Evolutionary conservation across 2,329 filamentous ascomycete genomes (phyloP).

Genomic region (Trichothecium sympodiale): DNA sequence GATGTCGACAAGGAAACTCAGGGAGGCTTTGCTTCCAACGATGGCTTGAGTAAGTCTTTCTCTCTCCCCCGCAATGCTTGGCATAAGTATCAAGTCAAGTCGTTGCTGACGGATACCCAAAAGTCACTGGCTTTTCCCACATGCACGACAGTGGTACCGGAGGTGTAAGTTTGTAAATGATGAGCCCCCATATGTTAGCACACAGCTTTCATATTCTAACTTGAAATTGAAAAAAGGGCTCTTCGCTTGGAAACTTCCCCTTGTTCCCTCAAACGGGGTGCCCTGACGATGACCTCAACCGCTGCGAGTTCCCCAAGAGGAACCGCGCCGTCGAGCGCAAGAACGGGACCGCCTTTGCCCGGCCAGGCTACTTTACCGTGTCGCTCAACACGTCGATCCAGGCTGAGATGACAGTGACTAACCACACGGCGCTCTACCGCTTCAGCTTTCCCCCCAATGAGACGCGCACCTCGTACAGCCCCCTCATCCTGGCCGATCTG

Average conservation of each 20-base stretch:
- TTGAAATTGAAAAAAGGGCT: conserved; percentile 12
- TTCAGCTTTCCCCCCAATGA: conserved; percentile 40
- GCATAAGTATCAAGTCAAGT: neutral
- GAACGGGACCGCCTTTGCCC: conserved; percentile 39
- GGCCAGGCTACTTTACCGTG: conserved; percentile 52
- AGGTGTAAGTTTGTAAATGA: conserved; percentile 17
- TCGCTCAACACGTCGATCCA: conserved; percentile 42
- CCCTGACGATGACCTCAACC: conserved; percentile 27
- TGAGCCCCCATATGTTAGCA: neutral
- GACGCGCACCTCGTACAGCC: conserved; percentile 16
- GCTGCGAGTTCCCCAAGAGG: conserved; percentile 40
- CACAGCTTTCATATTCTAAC: neutral
- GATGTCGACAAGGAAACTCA: conserved; percentile 32
- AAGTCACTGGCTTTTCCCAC: conserved; percentile 18
- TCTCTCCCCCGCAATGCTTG: neutral
- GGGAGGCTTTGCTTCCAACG: conserved; percentile 5
- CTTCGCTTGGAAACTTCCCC: conserved; percentile 41
- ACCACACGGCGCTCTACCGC: conserved; percentile 49
- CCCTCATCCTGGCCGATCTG: conserved; percentile 47
- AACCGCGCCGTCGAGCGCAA: conserved; percentile 35
- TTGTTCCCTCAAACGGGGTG: conserved; percentile 38
- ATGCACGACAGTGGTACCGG: conserved; percentile 19
- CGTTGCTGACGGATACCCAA: neutral
- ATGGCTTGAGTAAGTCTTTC: conserved; percentile 1
- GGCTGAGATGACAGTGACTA: conserved; percentile 52